phyloP scores from a whole-genome alignment of 352 stramenopile species.

The Phytophthora cryptogea region DNA sequence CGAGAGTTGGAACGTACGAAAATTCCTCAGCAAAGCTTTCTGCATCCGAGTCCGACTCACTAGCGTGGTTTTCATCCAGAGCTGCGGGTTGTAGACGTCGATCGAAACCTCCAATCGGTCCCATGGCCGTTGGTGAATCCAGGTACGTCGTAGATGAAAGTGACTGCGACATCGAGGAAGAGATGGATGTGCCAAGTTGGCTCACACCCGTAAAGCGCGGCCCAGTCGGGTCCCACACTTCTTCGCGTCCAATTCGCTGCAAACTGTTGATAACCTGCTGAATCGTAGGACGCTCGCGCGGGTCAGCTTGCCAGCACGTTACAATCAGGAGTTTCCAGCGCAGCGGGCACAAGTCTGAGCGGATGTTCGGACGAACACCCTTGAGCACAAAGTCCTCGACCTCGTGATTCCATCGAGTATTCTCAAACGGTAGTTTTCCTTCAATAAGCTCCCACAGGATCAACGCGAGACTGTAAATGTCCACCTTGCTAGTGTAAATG shows the following conservation, averaged over 20 bases:
- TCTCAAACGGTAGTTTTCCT: conserved; percentile 80
- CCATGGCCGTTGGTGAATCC: conserved; percentile 46
- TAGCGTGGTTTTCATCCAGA: conserved; percentile 54
- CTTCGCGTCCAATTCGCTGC: conserved; percentile 79
- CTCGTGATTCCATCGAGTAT: conserved; percentile 86
- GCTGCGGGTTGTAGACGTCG: conserved; percentile 28
- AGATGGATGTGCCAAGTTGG: conserved; percentile 51
- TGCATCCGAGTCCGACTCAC: conserved; percentile 44
- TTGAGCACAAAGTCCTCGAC: conserved; percentile 84
- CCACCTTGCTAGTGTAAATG: conserved; percentile 88
- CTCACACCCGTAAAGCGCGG: conserved; percentile 64
- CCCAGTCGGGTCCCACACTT: conserved; percentile 68
- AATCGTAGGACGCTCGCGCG: conserved; percentile 81
- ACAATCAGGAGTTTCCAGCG: conserved; percentile 81
- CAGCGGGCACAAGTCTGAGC: conserved; percentile 67
- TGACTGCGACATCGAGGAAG: conserved; percentile 48
- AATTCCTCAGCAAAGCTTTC: conserved; percentile 55
- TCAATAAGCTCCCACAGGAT: conserved; percentile 91
- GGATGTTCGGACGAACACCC: conserved; percentile 67
- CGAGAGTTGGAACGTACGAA: conserved; percentile 45
- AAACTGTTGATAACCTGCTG: conserved; percentile 85
- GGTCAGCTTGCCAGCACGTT: conserved; percentile 86
- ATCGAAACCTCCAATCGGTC: conserved; percentile 34
- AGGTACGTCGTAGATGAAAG: conserved; percentile 48
- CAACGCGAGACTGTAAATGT: conserved; percentile 89